Percentiles rank a stretch among this genome's conserved stretches.
Evolutionary conservation across 2,329 filamentous ascomycete species (phyloP).

Genomic region (Pseudogymnoascus destructans): DNA sequence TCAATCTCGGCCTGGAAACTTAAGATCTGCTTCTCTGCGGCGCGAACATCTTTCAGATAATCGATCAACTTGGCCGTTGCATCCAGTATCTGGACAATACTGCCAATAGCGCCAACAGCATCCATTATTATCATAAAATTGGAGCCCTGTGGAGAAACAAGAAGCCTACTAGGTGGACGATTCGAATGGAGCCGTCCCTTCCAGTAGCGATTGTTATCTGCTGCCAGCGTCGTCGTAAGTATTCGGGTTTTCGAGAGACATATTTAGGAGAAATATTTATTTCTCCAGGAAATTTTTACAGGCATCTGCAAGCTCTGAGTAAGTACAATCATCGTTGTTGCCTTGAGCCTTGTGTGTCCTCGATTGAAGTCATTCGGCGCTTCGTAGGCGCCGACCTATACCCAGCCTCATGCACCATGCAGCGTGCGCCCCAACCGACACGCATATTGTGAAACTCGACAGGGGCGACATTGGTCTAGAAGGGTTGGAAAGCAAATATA

Average conservation of each 20-base stretch:
- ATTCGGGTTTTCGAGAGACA: not conserved
- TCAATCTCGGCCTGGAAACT: not conserved
- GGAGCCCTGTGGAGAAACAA: not conserved
- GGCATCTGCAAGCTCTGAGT: not conserved
- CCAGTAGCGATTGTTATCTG: not conserved
- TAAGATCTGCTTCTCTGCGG: not conserved
- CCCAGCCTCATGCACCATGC: not conserved
- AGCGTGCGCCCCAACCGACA: not conserved
- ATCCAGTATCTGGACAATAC: not conserved
- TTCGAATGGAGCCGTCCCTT: not conserved
- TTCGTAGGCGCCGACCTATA: not conserved
- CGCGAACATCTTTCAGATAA: not conserved
- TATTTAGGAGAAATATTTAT: not conserved
- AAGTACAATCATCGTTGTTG: not conserved
- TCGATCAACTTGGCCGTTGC: constrained; percentile 1
- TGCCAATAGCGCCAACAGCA: not conserved
- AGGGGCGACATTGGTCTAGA: not conserved
- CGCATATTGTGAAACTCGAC: not conserved
- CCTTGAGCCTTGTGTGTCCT: not conserved
- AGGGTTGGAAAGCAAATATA: not conserved
- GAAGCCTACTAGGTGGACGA: not conserved
- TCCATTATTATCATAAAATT: not conserved
- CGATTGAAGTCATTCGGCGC: not conserved
- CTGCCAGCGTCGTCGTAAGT: not conserved
- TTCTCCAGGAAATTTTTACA: not conserved